Evolutionary conservation across 2,329 filamentous ascomycete species (phyloP).

Genomic region (Lachnum nothofagi): DNA sequence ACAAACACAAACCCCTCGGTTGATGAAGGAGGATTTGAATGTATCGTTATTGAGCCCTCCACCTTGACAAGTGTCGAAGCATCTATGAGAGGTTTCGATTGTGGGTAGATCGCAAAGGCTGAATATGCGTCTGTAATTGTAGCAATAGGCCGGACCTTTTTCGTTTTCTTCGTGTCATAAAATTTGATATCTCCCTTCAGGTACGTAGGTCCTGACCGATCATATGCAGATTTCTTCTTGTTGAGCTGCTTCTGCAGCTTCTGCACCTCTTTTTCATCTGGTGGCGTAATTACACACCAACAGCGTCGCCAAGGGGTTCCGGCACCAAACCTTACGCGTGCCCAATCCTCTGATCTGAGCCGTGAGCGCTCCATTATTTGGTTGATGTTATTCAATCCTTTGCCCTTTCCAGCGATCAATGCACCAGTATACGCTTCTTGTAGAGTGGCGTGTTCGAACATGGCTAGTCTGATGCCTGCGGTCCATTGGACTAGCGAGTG

Average conservation of each 20-base stretch:
- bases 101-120: conserved; percentile 92
- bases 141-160: conserved; percentile 85
- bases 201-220: conserved; percentile 59
- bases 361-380: conserved; percentile 77
- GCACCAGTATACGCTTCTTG: conserved; percentile 97
- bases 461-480: conserved; percentile 82
- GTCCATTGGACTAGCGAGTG: conserved; percentile 95
- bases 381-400: conserved; percentile 81
- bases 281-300: conserved; percentile 91
- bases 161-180: conserved; percentile 84
- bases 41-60: conserved; percentile 84
- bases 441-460: conserved; percentile 87
- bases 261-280: conserved; percentile 85
- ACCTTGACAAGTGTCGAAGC: conserved; percentile 91
- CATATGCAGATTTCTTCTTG: conserved; percentile 79
- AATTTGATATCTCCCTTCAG: conserved; percentile 91
- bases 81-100: conserved; percentile 88
- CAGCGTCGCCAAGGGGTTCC: conserved; percentile 94
- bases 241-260: conserved; percentile 77
- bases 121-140: conserved; percentile 87
- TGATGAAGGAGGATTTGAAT: conserved; percentile 68
- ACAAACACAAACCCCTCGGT: conserved; percentile 95
- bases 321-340: conserved; percentile 87
- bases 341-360: conserved; percentile 84
- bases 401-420: conserved; percentile 90